A percentile compares a stretch with the other conserved stretches of the same genome.
phyloP scores from a whole-genome alignment of 2,329 filamentous ascomycete genomes.

The Aspergillus uvarum region DNA sequence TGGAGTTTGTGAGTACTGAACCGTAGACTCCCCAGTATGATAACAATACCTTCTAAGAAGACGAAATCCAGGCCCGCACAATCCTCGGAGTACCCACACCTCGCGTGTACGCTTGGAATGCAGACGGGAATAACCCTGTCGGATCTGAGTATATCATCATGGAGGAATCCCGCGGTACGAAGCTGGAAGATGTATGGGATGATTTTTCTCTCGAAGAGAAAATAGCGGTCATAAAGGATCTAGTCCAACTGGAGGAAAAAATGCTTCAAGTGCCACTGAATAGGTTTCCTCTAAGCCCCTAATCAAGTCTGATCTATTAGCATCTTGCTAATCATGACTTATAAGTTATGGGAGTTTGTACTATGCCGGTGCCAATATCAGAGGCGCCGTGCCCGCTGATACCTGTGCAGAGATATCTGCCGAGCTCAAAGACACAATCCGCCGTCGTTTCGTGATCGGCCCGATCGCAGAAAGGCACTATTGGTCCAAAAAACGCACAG shows the following conservation, averaged over 20 bases:
- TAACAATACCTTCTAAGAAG: conserved; percentile 3
- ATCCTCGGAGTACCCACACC: conserved; percentile 19
- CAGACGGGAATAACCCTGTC: conserved; percentile 21
- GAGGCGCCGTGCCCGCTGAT: conserved; percentile 31
- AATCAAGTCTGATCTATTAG: not conserved
- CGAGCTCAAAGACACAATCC: conserved; percentile 32
- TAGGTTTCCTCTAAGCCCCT: conserved; percentile 18
- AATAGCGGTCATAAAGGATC: conserved; percentile 26
- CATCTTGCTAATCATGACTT: conserved; percentile 12
- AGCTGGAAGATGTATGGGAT: conserved; percentile 29
- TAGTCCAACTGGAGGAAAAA: conserved; percentile 41
- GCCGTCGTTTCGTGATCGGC: conserved; percentile 38
- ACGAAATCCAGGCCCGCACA: conserved; percentile 15
- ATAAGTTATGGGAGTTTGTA: conserved; percentile 41
- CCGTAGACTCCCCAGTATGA: not conserved
- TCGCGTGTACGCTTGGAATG: conserved; percentile 23
- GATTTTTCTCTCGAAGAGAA: conserved; percentile 25
- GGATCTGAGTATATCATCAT: conserved; percentile 32
- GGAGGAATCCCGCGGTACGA: conserved; percentile 30
- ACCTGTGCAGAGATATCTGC: conserved; percentile 25
- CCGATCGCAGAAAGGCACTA: conserved; percentile 36
- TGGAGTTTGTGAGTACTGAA: conserved; percentile 24
- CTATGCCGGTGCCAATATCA: conserved; percentile 32
- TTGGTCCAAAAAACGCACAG: conserved; percentile 37
- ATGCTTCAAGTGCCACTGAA: conserved; percentile 38